phyloP scores from a whole-genome alignment of 345 rosid genomes.

The Citrus hindsii region DNA sequence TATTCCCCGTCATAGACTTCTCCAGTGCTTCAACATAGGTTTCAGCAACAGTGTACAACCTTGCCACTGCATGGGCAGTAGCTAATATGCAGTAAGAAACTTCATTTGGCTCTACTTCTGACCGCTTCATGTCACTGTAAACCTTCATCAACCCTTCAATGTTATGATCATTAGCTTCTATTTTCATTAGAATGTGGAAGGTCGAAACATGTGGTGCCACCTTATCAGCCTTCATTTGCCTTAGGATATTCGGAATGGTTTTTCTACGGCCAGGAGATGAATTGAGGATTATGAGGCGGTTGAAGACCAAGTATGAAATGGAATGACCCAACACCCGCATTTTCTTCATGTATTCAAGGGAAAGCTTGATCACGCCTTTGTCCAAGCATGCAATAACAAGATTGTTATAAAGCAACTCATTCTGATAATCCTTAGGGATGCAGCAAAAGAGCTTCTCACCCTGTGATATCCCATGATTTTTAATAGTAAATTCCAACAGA shows the following conservation, averaged over 20 bases:
- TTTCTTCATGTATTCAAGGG: constrained; percentile 89
- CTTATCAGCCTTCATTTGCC: constrained; percentile 86
- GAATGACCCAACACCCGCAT: constrained; percentile 78
- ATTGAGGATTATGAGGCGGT: constrained; percentile 77
- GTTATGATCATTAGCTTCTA: constrained; percentile 80
- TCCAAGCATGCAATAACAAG: constrained; percentile 83
- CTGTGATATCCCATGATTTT: constrained; percentile 67
- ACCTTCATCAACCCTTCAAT: constrained; percentile 62
- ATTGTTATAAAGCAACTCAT: constrained; percentile 81
- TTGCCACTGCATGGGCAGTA: constrained; percentile 84
- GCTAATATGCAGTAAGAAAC: constrained; percentile 81
- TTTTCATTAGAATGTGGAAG: constrained; percentile 85
- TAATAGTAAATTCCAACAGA: constrained; percentile 74
- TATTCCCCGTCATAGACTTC: constrained; percentile 59
- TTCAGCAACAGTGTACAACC: constrained; percentile 69
- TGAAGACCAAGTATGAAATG: constrained; percentile 71
- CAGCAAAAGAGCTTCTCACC: constrained; percentile 71
- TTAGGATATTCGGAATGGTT: constrained; percentile 64
- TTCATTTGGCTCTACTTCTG: constrained; percentile 70
- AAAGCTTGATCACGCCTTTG: constrained; percentile 65
- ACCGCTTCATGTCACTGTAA: constrained; percentile 58
- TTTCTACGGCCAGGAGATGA: constrained; percentile 65
- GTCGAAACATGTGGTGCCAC: constrained; percentile 79
- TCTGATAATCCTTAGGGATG: constrained; percentile 79
- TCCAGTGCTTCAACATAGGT: constrained; percentile 76